Evolutionary conservation across 805 yeast genomes (phyloP).

Genomic region (Yarrowia yakushimensis): DNA sequence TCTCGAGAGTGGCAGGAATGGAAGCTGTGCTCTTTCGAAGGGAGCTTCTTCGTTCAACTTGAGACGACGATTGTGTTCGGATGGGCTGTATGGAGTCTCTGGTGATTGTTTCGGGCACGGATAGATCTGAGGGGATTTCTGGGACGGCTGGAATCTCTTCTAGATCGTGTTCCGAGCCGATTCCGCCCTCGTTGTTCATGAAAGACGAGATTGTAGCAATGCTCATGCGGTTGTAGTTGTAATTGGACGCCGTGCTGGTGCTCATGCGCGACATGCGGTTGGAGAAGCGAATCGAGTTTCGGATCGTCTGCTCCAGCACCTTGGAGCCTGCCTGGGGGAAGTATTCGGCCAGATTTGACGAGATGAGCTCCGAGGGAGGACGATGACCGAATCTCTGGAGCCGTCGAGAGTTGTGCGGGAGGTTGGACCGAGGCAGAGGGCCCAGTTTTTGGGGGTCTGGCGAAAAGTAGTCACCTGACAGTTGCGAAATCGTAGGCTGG

Average conservation of each 20-base stretch:
- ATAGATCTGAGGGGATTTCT: slow-evolving; percentile 24
- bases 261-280: slow-evolving; percentile 50
- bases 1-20: not conserved
- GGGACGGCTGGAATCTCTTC: slow-evolving; percentile 31
- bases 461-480: slow-evolving; percentile 21
- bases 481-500: slow-evolving; percentile 12
- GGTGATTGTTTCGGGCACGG: not conserved
- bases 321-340: slow-evolving; percentile 79
- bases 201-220: slow-evolving; percentile 36
- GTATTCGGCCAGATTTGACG: slow-evolving; percentile 82
- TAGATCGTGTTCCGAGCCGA: slow-evolving; percentile 27
- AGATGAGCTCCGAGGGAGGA: slow-evolving; percentile 89
- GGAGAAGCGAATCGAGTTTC: slow-evolving; percentile 80
- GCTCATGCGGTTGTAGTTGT: slow-evolving; percentile 32
- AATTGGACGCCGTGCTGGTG: slow-evolving; percentile 28
- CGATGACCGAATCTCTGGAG: slow-evolving; percentile 57
- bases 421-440: slow-evolving; percentile 9
- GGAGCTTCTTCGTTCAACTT: not conserved
- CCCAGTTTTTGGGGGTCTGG: not conserved
- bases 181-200: slow-evolving; percentile 28
- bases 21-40: not conserved
- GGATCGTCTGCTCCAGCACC: slow-evolving; percentile 71
- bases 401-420: slow-evolving; percentile 4
- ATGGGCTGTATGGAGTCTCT: slow-evolving; percentile 9
- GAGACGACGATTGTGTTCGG: slow-evolving; percentile 13